Conservation (phyloP, 306 rosid genomes). For the Prosopis cineraria region DNA sequence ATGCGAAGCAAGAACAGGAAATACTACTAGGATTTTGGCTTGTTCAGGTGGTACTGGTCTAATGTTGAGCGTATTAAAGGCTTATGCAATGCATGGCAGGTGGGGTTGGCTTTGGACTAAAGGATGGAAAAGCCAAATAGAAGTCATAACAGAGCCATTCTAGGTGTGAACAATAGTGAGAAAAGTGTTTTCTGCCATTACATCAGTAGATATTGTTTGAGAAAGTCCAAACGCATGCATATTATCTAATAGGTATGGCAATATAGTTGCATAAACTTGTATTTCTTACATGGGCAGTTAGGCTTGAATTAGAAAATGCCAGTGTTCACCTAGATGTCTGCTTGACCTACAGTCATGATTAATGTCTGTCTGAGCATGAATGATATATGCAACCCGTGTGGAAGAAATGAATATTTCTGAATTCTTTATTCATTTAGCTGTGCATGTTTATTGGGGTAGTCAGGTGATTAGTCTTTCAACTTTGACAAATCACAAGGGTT, state of each 20-base stretch:
- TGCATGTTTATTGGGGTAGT: neutral
- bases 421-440: neutral
- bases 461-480: no score
- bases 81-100: conserved; percentile 1
- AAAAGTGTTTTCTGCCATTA: neutral
- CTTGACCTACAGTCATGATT: neutral
- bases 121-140: neutral
- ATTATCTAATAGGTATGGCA: conserved; percentile 7
- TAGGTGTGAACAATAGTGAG: neutral
- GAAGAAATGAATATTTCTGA: neutral
- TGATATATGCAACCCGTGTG: neutral
- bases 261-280: neutral
- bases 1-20: conserved; percentile 2
- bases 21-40: conserved; percentile 8
- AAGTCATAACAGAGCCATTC: neutral
- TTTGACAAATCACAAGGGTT: neutral
- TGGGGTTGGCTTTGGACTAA: conserved; percentile 19
- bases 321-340: neutral
- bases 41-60: conserved; percentile 20
- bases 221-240: neutral
- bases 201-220: neutral
- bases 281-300: neutral
- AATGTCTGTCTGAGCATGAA: neutral
- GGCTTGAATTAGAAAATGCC: neutral
- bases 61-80: neutral